Percentiles rank a stretch among this genome's conserved stretches.
These are phyloP conservation scores for Balakata baccata DNA, from an alignment of 345 rosid species.

Conservation along the genomic window DNA sequence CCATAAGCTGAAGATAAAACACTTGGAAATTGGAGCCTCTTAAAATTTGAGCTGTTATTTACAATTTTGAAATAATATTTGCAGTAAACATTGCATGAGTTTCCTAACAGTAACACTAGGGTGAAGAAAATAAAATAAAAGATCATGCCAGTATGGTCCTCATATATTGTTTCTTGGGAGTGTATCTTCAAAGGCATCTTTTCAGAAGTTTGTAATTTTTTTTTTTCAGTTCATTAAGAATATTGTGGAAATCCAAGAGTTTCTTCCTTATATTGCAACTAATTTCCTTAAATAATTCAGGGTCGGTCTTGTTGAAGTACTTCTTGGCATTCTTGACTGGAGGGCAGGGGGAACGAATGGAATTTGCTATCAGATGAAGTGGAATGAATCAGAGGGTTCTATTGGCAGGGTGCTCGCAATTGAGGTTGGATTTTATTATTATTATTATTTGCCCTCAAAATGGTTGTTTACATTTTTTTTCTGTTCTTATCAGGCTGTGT, in stretches of 20 bases:
- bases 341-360: conserved; percentile 89
- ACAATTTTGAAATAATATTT: neutral
- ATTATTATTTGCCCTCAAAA: neutral
- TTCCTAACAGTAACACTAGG: neutral
- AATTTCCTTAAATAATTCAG: conserved; percentile 35
- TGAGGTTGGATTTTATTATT: conserved; percentile 52
- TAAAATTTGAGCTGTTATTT: neutral
- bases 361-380: conserved; percentile 86
- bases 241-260: neutral
- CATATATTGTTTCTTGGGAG: neutral
- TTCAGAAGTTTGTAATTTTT: neutral
- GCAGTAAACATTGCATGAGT: neutral
- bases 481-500: neutral
- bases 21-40: neutral
- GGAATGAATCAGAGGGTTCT: conserved; percentile 98
- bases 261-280: neutral
- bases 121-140: neutral
- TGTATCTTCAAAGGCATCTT: neutral
- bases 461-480: neutral
- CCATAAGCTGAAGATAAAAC: neutral
- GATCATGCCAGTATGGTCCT: neutral
- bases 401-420: conserved; percentile 97
- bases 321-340: conserved; percentile 98
- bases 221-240: neutral
- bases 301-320: conserved; percentile 93